phyloP scores from a whole-genome alignment of 2,329 filamentous ascomycete species.

The Dactylonectria estremocensis region DNA sequence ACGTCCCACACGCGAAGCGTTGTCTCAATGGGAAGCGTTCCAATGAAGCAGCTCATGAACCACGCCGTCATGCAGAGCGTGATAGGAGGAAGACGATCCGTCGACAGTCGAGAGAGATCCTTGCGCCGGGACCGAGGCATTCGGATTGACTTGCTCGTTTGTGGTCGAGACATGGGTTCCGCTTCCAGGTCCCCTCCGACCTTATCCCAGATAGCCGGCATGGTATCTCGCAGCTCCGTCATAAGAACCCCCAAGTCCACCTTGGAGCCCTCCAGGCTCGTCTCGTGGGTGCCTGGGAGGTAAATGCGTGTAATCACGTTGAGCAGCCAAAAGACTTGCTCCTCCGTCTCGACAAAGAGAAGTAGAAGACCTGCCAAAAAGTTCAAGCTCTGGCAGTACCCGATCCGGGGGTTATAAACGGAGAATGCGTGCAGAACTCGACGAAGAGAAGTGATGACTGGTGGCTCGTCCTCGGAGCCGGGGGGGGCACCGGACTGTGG shows the following conservation, averaged over 20 bases:
- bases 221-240: slow-evolving; percentile 84
- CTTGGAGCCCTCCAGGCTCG: slow-evolving; percentile 91
- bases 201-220: slow-evolving; percentile 89
- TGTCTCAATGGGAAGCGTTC: slow-evolving; percentile 91
- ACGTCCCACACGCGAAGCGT: slow-evolving; percentile 95
- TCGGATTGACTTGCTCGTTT: slow-evolving; percentile 55
- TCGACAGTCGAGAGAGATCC: slow-evolving; percentile 58
- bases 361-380: slow-evolving; percentile 93
- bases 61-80: slow-evolving; percentile 94
- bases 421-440: slow-evolving; percentile 92
- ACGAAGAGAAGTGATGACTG: slow-evolving; percentile 85
- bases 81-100: slow-evolving; percentile 83
- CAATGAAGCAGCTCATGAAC: slow-evolving; percentile 98
- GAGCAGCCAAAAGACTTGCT: slow-evolving; percentile 93
- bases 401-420: slow-evolving; percentile 90
- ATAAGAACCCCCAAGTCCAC: slow-evolving; percentile 95
- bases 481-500: slow-evolving; percentile 53
- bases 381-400: slow-evolving; percentile 96
- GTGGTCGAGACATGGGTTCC: slow-evolving; percentile 55
- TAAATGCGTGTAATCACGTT: slow-evolving; percentile 93
- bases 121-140: slow-evolving; percentile 57
- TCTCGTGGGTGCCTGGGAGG: slow-evolving; percentile 91
- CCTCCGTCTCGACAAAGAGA: slow-evolving; percentile 88
- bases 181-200: slow-evolving; percentile 84
- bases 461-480: slow-evolving; percentile 72